phyloP scores from a whole-genome alignment of 768 basidiomycete genomes.

The Suillus sp. region DNA sequence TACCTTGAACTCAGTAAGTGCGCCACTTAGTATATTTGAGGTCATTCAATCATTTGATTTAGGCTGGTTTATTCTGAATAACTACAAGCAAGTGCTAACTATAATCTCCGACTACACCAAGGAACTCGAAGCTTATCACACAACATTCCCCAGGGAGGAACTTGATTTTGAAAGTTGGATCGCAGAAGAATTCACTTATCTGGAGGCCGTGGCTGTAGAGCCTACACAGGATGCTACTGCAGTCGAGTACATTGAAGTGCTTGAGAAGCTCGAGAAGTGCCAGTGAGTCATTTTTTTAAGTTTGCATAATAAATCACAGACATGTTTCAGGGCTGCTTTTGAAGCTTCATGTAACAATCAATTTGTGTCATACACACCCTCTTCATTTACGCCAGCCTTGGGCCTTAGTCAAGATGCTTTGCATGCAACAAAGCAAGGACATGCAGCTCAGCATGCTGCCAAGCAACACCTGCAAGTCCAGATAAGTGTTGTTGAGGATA shows the following conservation, averaged over 20 bases:
- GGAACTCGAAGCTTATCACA: no score
- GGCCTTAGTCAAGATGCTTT: constrained; percentile 18
- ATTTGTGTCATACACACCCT: constrained; percentile 21
- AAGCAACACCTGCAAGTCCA: constrained; percentile 21
- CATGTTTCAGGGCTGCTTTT: not conserved
- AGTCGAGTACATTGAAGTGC: not conserved
- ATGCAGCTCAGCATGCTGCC: constrained; percentile 20
- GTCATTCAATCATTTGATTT: not conserved
- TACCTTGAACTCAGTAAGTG: constrained; percentile 10
- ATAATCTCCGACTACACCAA: constrained; percentile 11
- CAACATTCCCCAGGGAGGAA: no score
- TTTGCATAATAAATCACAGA: not conserved
- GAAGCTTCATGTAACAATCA: not conserved
- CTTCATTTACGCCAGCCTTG: constrained; percentile 16
- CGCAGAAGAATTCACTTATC: no score
- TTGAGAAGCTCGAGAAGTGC: not conserved
- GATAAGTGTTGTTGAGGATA: not conserved
- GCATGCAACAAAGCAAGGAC: constrained; percentile 24
- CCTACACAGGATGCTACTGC: no score
- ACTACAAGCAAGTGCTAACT: constrained; percentile 21
- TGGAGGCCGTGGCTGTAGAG: no score
- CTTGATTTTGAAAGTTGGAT: no score
- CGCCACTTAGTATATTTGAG: not conserved
- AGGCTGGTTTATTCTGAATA: constrained; percentile 16
- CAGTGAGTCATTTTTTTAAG: constrained; percentile 6